Conservation (phyloP, 139 green algal genomes). For the Chlorella sorokiniana region DNA sequence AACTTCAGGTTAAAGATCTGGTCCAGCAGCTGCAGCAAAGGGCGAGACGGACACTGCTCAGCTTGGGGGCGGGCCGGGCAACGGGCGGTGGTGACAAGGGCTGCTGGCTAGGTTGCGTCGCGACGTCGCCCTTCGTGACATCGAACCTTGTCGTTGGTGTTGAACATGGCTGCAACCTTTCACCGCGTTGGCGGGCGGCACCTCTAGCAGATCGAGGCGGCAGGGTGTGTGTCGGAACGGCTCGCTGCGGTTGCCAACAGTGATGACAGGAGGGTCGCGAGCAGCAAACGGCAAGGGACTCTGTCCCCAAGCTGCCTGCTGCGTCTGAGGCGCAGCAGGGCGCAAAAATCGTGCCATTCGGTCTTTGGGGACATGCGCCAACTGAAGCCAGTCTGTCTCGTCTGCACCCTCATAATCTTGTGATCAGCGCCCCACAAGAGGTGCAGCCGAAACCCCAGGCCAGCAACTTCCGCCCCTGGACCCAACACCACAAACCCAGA, state of each 20-base stretch:
- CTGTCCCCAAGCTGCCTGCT: no score
- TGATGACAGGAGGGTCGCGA: no score
- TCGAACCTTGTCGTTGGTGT: slow-evolving; percentile 31
- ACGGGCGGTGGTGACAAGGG: not conserved
- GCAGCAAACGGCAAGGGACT: no score
- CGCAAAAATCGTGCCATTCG: no score
- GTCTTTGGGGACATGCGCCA: no score
- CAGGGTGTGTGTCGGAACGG: not conserved
- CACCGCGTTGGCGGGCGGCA: not conserved
- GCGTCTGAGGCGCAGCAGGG: no score
- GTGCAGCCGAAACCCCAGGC: not conserved
- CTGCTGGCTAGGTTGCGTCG: not conserved
- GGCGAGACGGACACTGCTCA: not conserved
- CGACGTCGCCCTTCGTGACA: not conserved
- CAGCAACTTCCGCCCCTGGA: not conserved
- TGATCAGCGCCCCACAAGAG: not conserved
- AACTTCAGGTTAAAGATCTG: slow-evolving; percentile 98
- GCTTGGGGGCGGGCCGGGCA: not conserved
- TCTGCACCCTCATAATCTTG: not conserved
- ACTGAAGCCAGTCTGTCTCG: not conserved
- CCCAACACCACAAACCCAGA: not conserved
- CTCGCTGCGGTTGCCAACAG: no score
- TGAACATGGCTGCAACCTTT: slow-evolving; percentile 16
- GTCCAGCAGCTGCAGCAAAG: slow-evolving; percentile 56
- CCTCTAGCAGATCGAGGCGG: not conserved